Conservation (phyloP, 306 rosid species). For the Notholithocarpus densiflorus region DNA sequence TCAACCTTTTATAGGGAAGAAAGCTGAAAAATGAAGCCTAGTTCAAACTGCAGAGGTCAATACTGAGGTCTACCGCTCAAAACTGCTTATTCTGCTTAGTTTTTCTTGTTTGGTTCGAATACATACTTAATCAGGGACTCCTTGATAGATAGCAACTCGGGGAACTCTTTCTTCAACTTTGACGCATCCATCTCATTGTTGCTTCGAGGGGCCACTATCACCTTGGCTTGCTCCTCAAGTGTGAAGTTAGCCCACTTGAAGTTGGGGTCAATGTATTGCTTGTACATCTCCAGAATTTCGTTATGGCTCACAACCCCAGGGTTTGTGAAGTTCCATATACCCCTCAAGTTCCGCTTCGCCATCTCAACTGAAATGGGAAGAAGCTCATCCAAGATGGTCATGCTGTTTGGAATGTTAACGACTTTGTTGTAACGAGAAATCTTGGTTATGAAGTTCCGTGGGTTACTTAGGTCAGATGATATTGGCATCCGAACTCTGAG, state of each 20-base stretch:
- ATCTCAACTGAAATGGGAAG: slow-evolving; percentile 79
- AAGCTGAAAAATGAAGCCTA: slow-evolving; percentile 9
- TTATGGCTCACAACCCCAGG: slow-evolving; percentile 90
- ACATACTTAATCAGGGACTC: slow-evolving; percentile 72
- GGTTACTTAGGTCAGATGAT: slow-evolving; percentile 80
- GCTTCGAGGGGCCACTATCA: slow-evolving; percentile 80
- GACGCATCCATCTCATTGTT: slow-evolving; percentile 93
- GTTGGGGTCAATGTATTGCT: slow-evolving; percentile 57
- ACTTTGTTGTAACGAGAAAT: slow-evolving; percentile 82
- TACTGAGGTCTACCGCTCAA: slow-evolving; percentile 13
- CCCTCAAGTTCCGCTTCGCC: slow-evolving; percentile 83
- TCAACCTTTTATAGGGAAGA: not conserved
- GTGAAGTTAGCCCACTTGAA: slow-evolving; percentile 77
- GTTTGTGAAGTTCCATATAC: slow-evolving; percentile 91
- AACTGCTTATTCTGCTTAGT: slow-evolving; percentile 26
- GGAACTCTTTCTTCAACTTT: slow-evolving; percentile 77
- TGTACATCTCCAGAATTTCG: slow-evolving; percentile 84
- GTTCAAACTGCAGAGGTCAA: slow-evolving; percentile 18
- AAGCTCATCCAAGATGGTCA: slow-evolving; percentile 87
- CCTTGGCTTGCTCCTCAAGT: slow-evolving; percentile 91
- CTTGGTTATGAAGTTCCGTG: slow-evolving; percentile 88
- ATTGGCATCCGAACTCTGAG: slow-evolving; percentile 91
- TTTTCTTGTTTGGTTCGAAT: slow-evolving; percentile 73
- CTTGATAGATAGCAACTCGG: slow-evolving; percentile 76
- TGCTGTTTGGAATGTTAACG: slow-evolving; percentile 87